phyloP scores from a whole-genome alignment of 345 rosid genomes.

The Hibiscus mutabilis region DNA sequence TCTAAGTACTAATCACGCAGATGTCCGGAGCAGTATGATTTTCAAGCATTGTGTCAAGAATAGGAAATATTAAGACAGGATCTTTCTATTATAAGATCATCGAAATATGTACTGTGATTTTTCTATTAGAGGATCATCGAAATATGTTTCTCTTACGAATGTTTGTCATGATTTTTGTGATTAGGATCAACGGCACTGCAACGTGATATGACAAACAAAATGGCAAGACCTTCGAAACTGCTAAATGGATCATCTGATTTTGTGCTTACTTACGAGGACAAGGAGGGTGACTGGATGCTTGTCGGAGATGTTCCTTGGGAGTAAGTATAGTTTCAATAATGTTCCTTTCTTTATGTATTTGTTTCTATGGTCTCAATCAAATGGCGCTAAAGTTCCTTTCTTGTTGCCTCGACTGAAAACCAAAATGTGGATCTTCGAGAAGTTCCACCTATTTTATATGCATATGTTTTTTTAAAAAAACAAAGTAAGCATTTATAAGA shows the following conservation, averaged over 20 bases:
- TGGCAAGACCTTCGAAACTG: slow-evolving; percentile 35
- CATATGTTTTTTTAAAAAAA: too few species aligned
- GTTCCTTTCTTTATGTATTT: neutral
- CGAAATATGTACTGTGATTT: neutral
- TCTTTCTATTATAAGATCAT: neutral
- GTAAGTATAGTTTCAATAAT: slow-evolving; percentile 30
- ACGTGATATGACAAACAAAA: slow-evolving; percentile 17
- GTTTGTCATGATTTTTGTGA: slow-evolving; percentile 9
- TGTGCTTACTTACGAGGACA: slow-evolving; percentile 85
- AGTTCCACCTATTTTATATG: neutral
- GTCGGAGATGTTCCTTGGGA: slow-evolving; percentile 99
- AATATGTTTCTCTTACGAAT: neutral
- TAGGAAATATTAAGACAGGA: neutral
- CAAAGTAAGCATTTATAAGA: neutral
- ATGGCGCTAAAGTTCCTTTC: neutral
- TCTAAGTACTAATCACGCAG: neutral
- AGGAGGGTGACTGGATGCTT: slow-evolving; percentile 98
- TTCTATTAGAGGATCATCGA: neutral
- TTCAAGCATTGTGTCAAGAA: neutral
- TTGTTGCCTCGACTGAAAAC: neutral
- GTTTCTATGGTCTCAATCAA: neutral
- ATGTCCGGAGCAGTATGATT: neutral
- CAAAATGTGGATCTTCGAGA: neutral
- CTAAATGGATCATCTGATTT: slow-evolving; percentile 71
- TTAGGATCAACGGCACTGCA: slow-evolving; percentile 33